A percentile compares a stretch with the other conserved stretches of the same genome.
phyloP scores from a whole-genome alignment of 306 rosid genomes.

The Carpinus fangiana region DNA sequence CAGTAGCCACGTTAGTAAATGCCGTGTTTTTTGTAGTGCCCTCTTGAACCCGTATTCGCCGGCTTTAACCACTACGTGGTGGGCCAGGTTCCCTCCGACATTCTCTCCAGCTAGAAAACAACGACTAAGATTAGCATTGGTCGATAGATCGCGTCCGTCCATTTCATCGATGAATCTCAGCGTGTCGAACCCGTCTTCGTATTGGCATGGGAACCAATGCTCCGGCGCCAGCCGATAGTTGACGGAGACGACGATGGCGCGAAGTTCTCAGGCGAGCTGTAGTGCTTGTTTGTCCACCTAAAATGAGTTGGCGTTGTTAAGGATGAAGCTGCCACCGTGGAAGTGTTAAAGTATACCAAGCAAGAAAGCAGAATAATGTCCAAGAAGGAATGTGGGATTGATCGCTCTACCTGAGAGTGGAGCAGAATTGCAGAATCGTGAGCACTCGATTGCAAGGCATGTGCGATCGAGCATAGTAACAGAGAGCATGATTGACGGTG shows the following conservation, averaged over 20 bases:
- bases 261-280: constrained; percentile 6
- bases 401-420: no score
- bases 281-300: not conserved
- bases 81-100: constrained; percentile 40
- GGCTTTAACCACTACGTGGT: constrained; percentile 30
- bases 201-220: constrained; percentile 26
- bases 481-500: no score
- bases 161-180: constrained; percentile 24
- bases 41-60: constrained; percentile 6
- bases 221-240: constrained; percentile 43
- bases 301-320: not conserved
- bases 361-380: no score
- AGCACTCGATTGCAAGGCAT: no score
- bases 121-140: constrained; percentile 3
- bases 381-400: no score
- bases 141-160: not conserved
- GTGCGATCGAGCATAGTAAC: no score
- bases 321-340: not conserved
- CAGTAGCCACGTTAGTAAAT: no score
- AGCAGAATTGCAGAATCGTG: no score
- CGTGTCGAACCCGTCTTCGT: constrained; percentile 38
- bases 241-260: constrained; percentile 35
- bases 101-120: constrained; percentile 41
- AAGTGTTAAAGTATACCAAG: no score
- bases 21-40: no score